Evolutionary conservation across 2,329 filamentous ascomycete species (phyloP).

Genomic region (Rhexocercosporidium sp.): DNA sequence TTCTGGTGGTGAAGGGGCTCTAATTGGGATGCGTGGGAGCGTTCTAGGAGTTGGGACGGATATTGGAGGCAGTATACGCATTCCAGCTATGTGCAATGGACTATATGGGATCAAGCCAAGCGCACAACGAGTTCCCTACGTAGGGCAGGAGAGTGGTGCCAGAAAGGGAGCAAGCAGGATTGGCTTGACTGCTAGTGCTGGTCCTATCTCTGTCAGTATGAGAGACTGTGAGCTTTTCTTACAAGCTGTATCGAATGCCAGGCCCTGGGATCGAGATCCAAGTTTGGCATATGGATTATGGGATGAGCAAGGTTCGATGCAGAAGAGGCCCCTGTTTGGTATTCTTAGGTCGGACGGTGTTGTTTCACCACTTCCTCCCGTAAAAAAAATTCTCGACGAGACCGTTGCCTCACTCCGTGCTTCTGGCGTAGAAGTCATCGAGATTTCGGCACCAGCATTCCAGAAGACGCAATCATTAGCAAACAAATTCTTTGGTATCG

Average conservation of each 20-base stretch:
- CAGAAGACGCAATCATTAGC: slow-evolving; percentile 60
- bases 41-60: slow-evolving; percentile 66
- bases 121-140: slow-evolving; percentile 47
- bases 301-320: slow-evolving; percentile 39
- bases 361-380: slow-evolving; percentile 56
- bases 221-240: slow-evolving; percentile 55
- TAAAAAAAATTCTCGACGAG: slow-evolving; percentile 52
- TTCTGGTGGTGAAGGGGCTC: slow-evolving; percentile 66
- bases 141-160: slow-evolving; percentile 51
- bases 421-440: slow-evolving; percentile 59
- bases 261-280: slow-evolving; percentile 54
- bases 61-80: slow-evolving; percentile 54
- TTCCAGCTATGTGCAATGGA: slow-evolving; percentile 55
- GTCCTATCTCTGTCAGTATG: slow-evolving; percentile 53
- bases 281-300: slow-evolving; percentile 50
- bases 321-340: slow-evolving; percentile 48
- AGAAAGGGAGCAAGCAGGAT: slow-evolving; percentile 58
- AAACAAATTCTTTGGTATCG: slow-evolving; percentile 62
- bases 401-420: slow-evolving; percentile 47
- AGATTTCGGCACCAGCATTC: slow-evolving; percentile 60
- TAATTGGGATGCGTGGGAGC: slow-evolving; percentile 62
- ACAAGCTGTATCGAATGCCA: slow-evolving; percentile 56
- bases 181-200: slow-evolving; percentile 53
- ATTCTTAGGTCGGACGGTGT: slow-evolving; percentile 56
- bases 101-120: slow-evolving; percentile 57